Conservation (phyloP, 768 basidiomycete genomes). For the Mycena sanguinolenta region DNA sequence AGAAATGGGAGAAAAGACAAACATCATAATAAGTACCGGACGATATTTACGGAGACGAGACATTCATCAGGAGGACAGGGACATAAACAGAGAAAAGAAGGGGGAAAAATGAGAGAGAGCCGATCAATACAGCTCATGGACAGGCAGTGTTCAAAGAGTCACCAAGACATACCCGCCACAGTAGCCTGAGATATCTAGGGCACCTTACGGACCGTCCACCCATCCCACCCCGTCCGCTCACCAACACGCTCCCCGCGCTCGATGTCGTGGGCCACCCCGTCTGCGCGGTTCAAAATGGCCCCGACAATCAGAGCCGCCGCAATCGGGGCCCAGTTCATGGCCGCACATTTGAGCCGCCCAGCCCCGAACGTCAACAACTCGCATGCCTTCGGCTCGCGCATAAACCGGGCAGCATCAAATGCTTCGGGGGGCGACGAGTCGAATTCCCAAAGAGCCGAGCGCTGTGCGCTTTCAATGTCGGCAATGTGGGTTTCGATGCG, state of each 20-base stretch:
- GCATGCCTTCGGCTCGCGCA: constrained; percentile 33
- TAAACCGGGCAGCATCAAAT: constrained; percentile 61
- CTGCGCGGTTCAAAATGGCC: constrained; percentile 53
- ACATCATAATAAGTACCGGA: too few relatives aligned
- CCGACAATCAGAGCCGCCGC: constrained; percentile 64
- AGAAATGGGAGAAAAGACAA: too few relatives aligned
- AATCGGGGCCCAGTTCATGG: too few relatives aligned
- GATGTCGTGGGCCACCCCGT: constrained; percentile 39
- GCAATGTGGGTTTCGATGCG: constrained; percentile 46
- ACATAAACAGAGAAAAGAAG: not conserved
- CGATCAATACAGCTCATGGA: not conserved
- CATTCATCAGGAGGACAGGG: not conserved
- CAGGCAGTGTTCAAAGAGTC: not conserved
- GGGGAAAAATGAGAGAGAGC: not conserved
- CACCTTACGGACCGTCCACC: constrained; percentile 48
- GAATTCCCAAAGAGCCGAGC: too few relatives aligned
- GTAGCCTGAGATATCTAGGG: not conserved
- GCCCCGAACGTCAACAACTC: constrained; percentile 61
- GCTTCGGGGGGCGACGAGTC: too few relatives aligned
- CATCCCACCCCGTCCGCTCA: constrained; percentile 59
- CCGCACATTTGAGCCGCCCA: constrained; percentile 61
- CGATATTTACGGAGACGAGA: too few relatives aligned
- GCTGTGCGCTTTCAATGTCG: too few relatives aligned
- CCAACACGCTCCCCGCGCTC: too few relatives aligned
- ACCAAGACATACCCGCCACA: not conserved